Base-by-base conservation (phyloP, 106 monocot species). In the Chionographis japonica region DNA sequence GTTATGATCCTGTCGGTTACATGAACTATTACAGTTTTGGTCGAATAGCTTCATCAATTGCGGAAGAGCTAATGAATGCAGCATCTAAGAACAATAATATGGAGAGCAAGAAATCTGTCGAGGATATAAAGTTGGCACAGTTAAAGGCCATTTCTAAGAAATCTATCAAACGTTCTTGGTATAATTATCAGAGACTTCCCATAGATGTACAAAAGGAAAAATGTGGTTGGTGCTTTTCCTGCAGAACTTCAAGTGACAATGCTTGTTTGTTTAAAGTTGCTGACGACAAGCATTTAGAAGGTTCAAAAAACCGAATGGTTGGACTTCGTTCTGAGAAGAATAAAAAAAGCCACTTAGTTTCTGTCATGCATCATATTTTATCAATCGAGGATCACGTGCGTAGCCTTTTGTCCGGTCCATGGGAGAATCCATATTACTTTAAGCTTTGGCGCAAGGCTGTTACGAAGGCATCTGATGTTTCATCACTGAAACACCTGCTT, bases 211-310 rank as follows among this genome's bases (percentile, higher is more conserved):
- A 73, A 27, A 90, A 85, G 41, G 98, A 98, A 76, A 83, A 74
- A 54, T 98, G 98, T 85, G 98, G 93, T 38, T 98, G 98, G 98
- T 98, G 98, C 51, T 72, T 83, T 71, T 52, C 80, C 52, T 98
- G 98, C 65, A 84, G 56, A 82, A 73, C 54, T 37, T 65, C 75
- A 27, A 78, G 66, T 62, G 76, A 68, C 50, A 56, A 60, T 60
- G 83, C 81, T 67, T 98, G 98, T 61, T 72, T 93, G 66, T 77
- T 93, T 71, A 79, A 67, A 69, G 35, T 74, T 60, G 65, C 70
- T 43, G 69, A 75, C 69, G 72, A 53, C 27, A 83, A 85, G 27
- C 59, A 79, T 18, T 46, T 85, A 35, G 83, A 83, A 73, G 62
- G 50, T 63, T 68, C 67, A 35, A 81, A 72, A 63, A 53, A 40